Percentiles rank a stretch among this genome's conserved stretches.
These are phyloP conservation scores for Gentiana straminea DNA, from an alignment of 257 asterid genomes.

Conservation along the genomic window DNA sequence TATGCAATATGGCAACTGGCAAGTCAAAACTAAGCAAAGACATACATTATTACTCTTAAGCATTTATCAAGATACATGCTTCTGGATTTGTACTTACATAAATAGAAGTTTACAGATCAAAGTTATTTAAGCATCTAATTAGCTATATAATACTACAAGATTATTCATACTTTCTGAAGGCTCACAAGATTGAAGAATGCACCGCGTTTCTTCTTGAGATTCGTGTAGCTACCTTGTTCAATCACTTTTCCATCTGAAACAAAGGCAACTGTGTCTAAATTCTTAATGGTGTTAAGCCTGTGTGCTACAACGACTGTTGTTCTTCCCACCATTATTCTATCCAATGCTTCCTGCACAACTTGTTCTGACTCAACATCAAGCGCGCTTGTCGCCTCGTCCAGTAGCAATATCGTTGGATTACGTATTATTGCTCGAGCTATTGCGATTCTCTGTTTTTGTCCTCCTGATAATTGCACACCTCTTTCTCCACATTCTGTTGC, in stretches of 20 bases:
- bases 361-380: slow-evolving; percentile 75
- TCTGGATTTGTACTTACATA: no score
- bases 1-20: no score
- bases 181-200: slow-evolving; percentile 60
- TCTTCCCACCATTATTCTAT: slow-evolving; percentile 60
- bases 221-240: slow-evolving; percentile 48
- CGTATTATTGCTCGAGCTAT: slow-evolving; percentile 73
- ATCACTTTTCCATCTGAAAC: slow-evolving; percentile 58
- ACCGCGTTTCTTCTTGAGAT: slow-evolving; percentile 54
- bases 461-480: slow-evolving; percentile 71
- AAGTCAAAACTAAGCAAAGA: no score
- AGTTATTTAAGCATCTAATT: background rate
- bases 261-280: slow-evolving; percentile 52
- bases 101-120: no score
- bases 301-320: slow-evolving; percentile 78
- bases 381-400: slow-evolving; percentile 89
- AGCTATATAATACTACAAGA: no score
- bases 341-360: slow-evolving; percentile 69
- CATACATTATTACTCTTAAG: no score
- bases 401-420: slow-evolving; percentile 43
- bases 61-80: no score
- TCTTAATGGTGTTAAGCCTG: slow-evolving; percentile 70
- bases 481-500: slow-evolving; percentile 72
- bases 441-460: slow-evolving; percentile 76
- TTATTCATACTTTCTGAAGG: slow-evolving; percentile 26